A percentile compares a stretch with the other conserved stretches of the same genome.
Conservation (phyloP, 2,329 filamentous ascomycete genomes). For the Dendrostoma leiphaemia region DNA sequence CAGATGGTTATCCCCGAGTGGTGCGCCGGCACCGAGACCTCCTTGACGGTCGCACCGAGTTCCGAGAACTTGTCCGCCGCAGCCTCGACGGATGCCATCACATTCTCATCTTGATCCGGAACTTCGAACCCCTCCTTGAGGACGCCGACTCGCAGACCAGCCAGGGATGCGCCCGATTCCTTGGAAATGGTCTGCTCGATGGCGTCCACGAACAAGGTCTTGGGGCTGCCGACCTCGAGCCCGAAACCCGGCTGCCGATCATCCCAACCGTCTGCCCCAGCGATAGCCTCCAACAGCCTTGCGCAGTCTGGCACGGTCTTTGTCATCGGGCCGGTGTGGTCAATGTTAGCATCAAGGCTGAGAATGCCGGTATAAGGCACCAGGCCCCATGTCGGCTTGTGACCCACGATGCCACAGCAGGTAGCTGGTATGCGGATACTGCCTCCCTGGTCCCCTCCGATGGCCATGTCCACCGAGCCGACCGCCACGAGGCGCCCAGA, state of each 20-base stretch:
- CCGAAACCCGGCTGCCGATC: constrained; percentile 20
- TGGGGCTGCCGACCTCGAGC: constrained; percentile 12
- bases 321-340: constrained; percentile 44
- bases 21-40: constrained; percentile 48
- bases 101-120: constrained; percentile 36
- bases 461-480: constrained; percentile 14
- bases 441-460: constrained; percentile 28
- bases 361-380: constrained; percentile 43
- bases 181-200: constrained; percentile 1
- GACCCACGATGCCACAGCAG: constrained; percentile 31
- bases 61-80: constrained; percentile 35
- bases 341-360: constrained; percentile 39
- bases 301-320: constrained; percentile 37
- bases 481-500: constrained; percentile 28
- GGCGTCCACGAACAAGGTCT: constrained; percentile 9
- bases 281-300: constrained; percentile 36
- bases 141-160: constrained; percentile 39
- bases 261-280: constrained; percentile 44
- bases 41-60: constrained; percentile 41
- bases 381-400: constrained; percentile 39
- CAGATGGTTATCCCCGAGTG: constrained; percentile 45
- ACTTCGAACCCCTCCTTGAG: constrained; percentile 42
- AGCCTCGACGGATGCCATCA: constrained; percentile 34
- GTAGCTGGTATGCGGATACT: constrained; percentile 31
- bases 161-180: constrained; percentile 1